These are phyloP conservation scores for Penicillium canariense DNA, from an alignment of 495 filamentous ascomycete species.

Conservation along the genomic window DNA sequence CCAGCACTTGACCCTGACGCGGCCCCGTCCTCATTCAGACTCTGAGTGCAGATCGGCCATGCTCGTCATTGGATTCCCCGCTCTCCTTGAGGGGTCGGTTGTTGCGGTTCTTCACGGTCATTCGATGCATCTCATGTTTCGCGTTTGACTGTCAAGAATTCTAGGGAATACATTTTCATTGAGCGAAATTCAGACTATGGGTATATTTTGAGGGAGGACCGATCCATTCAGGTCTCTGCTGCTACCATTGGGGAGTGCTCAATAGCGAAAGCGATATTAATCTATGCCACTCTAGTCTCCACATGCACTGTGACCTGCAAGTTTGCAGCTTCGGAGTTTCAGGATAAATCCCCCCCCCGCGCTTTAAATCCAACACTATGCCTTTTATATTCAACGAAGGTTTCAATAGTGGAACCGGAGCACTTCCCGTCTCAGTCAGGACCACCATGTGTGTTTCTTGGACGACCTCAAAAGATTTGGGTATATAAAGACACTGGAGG, in stretches of 20 bases:
- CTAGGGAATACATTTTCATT: too few species aligned
- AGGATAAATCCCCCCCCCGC: not conserved
- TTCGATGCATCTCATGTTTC: not conserved
- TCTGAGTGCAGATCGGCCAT: not conserved
- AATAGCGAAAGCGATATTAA: not conserved
- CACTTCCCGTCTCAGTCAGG: not conserved
- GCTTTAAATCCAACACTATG: not conserved
- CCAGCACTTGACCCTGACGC: not conserved
- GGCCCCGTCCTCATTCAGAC: not conserved
- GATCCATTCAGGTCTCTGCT: too few species aligned
- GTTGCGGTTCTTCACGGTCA: not conserved
- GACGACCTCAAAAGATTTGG: not conserved
- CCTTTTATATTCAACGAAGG: not conserved
- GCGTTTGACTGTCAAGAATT: not conserved
- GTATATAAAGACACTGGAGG: not conserved
- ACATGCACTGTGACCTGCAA: slow-evolving; percentile 1
- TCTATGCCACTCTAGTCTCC: not conserved
- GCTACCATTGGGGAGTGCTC: too few species aligned
- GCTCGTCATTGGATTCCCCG: not conserved
- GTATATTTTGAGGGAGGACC: too few species aligned
- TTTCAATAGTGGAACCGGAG: not conserved
- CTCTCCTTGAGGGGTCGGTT: not conserved
- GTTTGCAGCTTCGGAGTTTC: slow-evolving; percentile 4
- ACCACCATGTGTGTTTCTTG: not conserved
- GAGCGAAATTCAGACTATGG: too few species aligned